Conservation (phyloP, 1,139 yeast genomes). For the Taiozyma sp. region DNA sequence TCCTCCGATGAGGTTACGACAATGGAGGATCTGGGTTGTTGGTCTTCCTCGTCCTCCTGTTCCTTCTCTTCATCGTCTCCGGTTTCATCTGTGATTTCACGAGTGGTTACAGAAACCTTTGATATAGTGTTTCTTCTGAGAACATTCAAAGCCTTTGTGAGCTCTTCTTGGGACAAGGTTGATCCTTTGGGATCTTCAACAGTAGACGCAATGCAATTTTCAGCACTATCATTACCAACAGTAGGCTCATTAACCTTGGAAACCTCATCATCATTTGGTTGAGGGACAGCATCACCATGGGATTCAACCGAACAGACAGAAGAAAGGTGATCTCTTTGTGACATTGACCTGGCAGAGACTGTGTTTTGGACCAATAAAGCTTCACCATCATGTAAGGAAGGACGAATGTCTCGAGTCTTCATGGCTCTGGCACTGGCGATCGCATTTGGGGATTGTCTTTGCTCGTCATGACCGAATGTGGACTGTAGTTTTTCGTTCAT, state of each 20-base stretch:
- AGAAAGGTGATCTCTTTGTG: background rate
- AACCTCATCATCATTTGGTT: background rate
- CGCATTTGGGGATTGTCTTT: background rate
- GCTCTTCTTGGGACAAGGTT: background rate
- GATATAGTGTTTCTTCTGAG: slow-evolving; percentile 37
- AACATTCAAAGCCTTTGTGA: background rate
- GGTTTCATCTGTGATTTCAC: background rate
- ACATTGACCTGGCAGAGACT: background rate
- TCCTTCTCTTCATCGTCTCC: background rate
- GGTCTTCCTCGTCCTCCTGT: background rate
- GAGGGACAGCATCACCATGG: background rate
- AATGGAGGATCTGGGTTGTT: background rate
- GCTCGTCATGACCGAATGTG: background rate
- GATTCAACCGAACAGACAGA: background rate
- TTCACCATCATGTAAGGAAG: no score
- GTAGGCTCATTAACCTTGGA: background rate
- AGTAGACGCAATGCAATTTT: background rate
- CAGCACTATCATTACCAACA: background rate
- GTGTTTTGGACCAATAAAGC: background rate
- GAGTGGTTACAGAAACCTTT: background rate
- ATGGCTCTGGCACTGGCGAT: no score
- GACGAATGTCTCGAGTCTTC: no score
- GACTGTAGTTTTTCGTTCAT: background rate
- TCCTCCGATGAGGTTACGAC: background rate
- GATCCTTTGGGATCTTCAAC: background rate